Base-by-base conservation (phyloP, 495 filamentous ascomycete species). In the Daldinia decipiens region DNA sequence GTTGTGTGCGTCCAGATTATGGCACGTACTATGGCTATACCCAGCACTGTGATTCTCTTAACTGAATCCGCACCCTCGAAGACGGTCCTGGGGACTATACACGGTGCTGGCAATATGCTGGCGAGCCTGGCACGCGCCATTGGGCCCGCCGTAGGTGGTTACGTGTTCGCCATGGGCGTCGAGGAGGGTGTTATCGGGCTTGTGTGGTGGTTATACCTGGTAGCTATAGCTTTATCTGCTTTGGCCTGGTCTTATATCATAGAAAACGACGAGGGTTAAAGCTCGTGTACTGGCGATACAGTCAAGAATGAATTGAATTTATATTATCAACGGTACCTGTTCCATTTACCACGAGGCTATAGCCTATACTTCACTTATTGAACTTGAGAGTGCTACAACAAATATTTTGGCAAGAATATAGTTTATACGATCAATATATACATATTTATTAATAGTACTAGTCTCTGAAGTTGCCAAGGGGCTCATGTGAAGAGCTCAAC, bases 11-110 rank as follows among this genome's bases (percentile, higher is more conserved):
- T 91, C 1, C 91, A 93, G 74, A 91, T 93, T 26, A 77, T 88
- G 17, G 92, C 89, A 1, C 83, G 90, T 45, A 93, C 91, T 4
- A 93, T 93, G 71, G 88, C 88, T 2, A 80, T 91, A 0, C 91
- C 92, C 0, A 86, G 86, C 5, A 87, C 86, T 1, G 85, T 91
- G 0, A 92, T 93, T 13, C 77, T 94, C 0, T 81, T 93, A 0
- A 92, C 89, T 15, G 92, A 93, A 67, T 82, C 83, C 13, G 86
- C 88, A n/a, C 88, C 91, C 2, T 81, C 87, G 40, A 84, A 86
- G 4, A 80, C 73, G 5, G 84, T 91, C 2, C 76, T 93, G 7
- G 90, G 90, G 0, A 92, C 90, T 1, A 82, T 94, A 0, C 89
- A 93, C 67, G 91, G 91, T 0, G 82, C 90, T 0, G 90, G 87